Conservation (phyloP, 208 protist species). For the Acanthamoeba culbertsoni region DNA sequence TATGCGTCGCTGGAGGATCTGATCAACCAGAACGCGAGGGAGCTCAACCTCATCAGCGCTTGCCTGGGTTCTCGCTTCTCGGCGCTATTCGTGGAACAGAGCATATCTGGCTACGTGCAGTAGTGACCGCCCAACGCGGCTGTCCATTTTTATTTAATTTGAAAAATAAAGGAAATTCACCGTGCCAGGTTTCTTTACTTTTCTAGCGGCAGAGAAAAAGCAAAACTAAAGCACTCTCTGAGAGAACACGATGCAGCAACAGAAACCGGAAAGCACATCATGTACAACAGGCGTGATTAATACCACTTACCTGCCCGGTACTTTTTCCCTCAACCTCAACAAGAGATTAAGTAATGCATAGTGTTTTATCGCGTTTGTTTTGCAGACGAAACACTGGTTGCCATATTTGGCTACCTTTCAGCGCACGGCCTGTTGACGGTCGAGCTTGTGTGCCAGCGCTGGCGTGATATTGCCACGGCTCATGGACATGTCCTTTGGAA, state of each 20-base stretch:
- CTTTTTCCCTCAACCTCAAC: too few relatives aligned
- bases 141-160: too few relatives aligned
- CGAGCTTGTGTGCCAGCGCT: slow-evolving; percentile 26
- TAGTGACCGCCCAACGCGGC: background rate
- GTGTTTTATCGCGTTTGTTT: too few relatives aligned
- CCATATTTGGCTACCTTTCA: background rate
- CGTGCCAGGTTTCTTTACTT: too few relatives aligned
- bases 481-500: background rate
- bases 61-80: slow-evolving; percentile 72
- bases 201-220: too few relatives aligned
- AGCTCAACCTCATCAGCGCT: slow-evolving; percentile 63
- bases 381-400: background rate
- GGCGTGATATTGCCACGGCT: background rate
- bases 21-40: slow-evolving; percentile 62
- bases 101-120: slow-evolving; percentile 72
- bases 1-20: slow-evolving; percentile 70
- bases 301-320: too few relatives aligned
- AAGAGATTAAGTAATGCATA: too few relatives aligned
- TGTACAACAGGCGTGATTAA: too few relatives aligned
- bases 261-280: too few relatives aligned
- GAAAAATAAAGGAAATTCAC: too few relatives aligned
- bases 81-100: slow-evolving; percentile 66
- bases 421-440: background rate
- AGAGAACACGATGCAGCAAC: too few relatives aligned
- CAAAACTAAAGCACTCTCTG: too few relatives aligned